Evolutionary conservation across 2,329 filamentous ascomycete genomes (phyloP), one percentile per base, ranked within the genome.

Genomic region (Calonectria pauciramosa): DNA sequence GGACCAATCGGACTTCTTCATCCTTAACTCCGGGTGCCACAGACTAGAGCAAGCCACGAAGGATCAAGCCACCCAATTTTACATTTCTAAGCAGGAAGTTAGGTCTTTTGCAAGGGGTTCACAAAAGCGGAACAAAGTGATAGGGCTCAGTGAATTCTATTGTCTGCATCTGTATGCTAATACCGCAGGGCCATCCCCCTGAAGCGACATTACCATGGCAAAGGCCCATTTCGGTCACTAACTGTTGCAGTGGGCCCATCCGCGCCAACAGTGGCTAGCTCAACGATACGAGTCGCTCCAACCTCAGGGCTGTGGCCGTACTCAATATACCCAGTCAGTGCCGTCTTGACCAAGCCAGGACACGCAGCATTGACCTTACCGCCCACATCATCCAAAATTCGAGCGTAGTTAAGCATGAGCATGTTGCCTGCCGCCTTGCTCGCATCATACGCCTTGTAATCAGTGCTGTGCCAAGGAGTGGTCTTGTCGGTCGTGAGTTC

Each of bases 341-440:
- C 78, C 6, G 84, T 84, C 30, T 77, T 80, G 1, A 86, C 82
- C n/a, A 83, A 75, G 0, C 86, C 86, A 0, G 86, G 86, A 51
- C 85, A 87, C 10, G 82, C 82, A 4, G 78, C 72, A 66, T 86
- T 87, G 52, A 85, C 82, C 69, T 81, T 82, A 23, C 80, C 84
- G 11, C 81, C 82, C 5, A 75, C 60, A 26, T 80, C 80, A 6
- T 81, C 76, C 47, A 87, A 41, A 14, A 82, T 79, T 0, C 82
- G 76, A 1, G 79, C 80, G 63, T 84, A 87, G 63, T 84, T 82
- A 4, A 84, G 23, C 38, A 79, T 80, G 3, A 88, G 76, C 83
- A 87, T 86, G 36, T 88, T 86, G 13, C 88, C 30, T 0, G 86
- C 87, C 1, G 86, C 84, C 74, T 88, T 88, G 78, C 85, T 87